Conservation (phyloP, 2,329 filamentous ascomycete genomes). For the Drechslera avenae region DNA sequence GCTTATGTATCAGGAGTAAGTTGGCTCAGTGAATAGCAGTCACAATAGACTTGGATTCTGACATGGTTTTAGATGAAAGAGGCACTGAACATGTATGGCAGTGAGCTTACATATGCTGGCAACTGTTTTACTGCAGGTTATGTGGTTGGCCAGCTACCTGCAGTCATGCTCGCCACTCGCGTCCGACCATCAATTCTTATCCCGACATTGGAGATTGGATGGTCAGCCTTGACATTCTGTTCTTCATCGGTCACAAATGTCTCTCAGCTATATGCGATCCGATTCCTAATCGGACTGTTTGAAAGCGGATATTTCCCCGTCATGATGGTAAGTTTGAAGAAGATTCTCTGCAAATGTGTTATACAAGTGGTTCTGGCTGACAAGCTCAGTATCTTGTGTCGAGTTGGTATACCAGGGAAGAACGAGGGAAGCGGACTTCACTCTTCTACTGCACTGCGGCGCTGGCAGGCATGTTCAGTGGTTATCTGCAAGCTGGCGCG, state of each 20-base stretch:
- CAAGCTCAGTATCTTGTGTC: slow-evolving; percentile 39
- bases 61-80: slow-evolving; percentile 40
- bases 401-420: slow-evolving; percentile 52
- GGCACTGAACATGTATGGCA: slow-evolving; percentile 35
- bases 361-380: slow-evolving; percentile 3
- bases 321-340: too few relatives aligned
- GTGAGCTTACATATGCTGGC: slow-evolving; percentile 38
- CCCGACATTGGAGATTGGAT: slow-evolving; percentile 40
- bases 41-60: too few relatives aligned
- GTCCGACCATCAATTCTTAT: slow-evolving; percentile 37
- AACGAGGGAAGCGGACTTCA: slow-evolving; percentile 40
- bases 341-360: too few relatives aligned
- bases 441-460: slow-evolving; percentile 42
- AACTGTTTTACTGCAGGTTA: slow-evolving; percentile 40
- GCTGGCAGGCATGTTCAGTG: slow-evolving; percentile 43
- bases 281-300: too few relatives aligned
- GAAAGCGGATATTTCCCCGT: too few relatives aligned
- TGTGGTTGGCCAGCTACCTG: slow-evolving; percentile 38
- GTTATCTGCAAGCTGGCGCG: slow-evolving; percentile 42
- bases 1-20: too few relatives aligned
- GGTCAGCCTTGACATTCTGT: slow-evolving; percentile 18
- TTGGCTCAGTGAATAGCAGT: too few relatives aligned
- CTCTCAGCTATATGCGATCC: too few relatives aligned
- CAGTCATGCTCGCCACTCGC: slow-evolving; percentile 32
- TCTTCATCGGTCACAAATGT: too few relatives aligned